Base-by-base conservation (phyloP, 306 rosid genomes). In the Prinsepia uniflora region DNA sequence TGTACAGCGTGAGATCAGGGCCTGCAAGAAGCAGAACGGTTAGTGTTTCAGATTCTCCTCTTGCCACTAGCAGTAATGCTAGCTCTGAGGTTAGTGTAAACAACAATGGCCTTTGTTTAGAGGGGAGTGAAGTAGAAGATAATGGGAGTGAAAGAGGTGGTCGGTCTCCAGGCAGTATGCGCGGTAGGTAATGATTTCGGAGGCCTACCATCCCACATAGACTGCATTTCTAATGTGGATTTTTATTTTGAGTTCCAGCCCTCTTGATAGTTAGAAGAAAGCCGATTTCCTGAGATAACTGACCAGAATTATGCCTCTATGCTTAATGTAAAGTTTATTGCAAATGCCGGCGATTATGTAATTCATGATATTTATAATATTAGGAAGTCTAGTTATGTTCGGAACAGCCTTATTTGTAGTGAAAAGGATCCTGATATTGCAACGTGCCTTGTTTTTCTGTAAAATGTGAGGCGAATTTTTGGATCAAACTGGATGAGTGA, bases 1-100 rank as follows among this genome's bases (percentile, higher is more conserved):
- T 92, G 96, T 90, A 90, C 75, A 92, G 96, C 39, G 96, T 92
- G 84, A 84, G 98, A 78, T 88, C 96, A 36, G 96, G 96, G 70
- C 81, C 96, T 64, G 84, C 85, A 19, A 89, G 92, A 75, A 85
- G 96, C 81, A 87, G 91, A 84, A 84, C 96, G 43, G 56, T 92
- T 65, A 88, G 96, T 62, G 86, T 88, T 74, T 90, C 92, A 6
- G 96, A 85, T 72, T 92, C 98, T 40, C 98, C 98, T 62, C 93
- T 86, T 63, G 96, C 96, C 67, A 90, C 96, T 3, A 92, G 98
- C 84, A 92, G 98, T 68, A 92, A 92, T 56, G 98, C 96, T 65
- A 90, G 98, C 75, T 92, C 98, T 15, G 98, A 92, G 83, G 74
- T 90, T 73, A 92, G 98, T 53, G 96, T 90, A 42, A 92, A 92